Evolutionary conservation across 805 yeast genomes (phyloP), one percentile per base, ranked within the genome.

Genomic region (Torulaspora microellipsoides): DNA sequence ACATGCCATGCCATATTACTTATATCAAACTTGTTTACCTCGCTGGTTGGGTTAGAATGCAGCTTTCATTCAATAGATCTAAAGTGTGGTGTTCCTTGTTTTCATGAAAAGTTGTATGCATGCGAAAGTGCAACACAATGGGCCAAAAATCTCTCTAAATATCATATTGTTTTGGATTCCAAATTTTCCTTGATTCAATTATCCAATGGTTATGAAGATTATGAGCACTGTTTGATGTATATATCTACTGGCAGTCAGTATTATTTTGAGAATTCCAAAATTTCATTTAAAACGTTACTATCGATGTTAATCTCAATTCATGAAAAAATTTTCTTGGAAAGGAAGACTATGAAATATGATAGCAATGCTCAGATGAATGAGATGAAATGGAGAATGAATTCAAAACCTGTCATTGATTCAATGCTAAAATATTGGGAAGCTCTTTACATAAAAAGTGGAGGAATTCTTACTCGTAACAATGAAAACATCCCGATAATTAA

Each of bases 391-490:
- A 72, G 85, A 59, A 67, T 80, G 66, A 75, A 75, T 44, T 71
- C 76, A 8, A 70, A 83, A 48, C 86, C 86, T 1, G 65, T 69
- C 6, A 71, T 85, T 41, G 81, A 77, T 49, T 64, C 74, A 10
- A 60, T 83, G 52, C 58, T 85, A 15, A 77, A 76, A 51, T 68
- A 79, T 23, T 85, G 91, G 91, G 93, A 85, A 61, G 68, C 72
- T 13, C 59, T 76, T 25, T 85, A 75, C 56, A 64, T 80, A 32
- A 70, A 71, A 49, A 81, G 77, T 53, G 85, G 83, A 8, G 93
- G 93, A 4, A 68, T 76, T 2, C 62, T 81, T 20, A 71, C 73
- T 15, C 73, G 82, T 25, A 75, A 75, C 49, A 76, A 76, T 25
- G 51, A 49, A 6, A 57, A 62, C 29, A 50, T 67, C 11, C 60